Base-by-base conservation (phyloP, 2,329 filamentous ascomycete genomes). In the Daldinia eschscholtzii region DNA sequence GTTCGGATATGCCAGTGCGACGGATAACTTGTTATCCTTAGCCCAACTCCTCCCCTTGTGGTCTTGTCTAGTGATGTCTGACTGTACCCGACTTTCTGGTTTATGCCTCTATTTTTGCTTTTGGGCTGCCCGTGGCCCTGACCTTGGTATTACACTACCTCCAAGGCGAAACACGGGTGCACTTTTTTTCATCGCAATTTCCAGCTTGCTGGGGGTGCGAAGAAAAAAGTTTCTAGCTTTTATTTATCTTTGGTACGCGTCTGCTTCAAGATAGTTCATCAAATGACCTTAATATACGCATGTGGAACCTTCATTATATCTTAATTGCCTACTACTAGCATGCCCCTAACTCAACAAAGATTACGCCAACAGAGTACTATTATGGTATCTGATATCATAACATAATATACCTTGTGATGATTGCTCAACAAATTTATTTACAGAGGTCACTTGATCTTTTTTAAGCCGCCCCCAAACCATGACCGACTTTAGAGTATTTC, bases 131-230 rank as follows among this genome's bases (percentile, higher is more conserved):
- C 42, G 46, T 39, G 48, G 58, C 61, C 58, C 53, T 56, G 4
- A 18, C n/a, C 41, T 42, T 57, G 53, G 53, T 57, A 57, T 57
- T 57, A 57, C 53, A 57, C 53, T 57, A 15, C 37, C 7, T 57
- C 53, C 53, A 57, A 42, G 37, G 23, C 15, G 20, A 57, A 57
- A 57, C 13, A 42, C 53, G 37, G 35, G 35, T 6, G 18, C 18
- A 28, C 46, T 28, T 39, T 58, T 68, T 68, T 68, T 65, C 66
- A 65, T 65, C 41, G 30, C 26, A 42, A 6, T 59, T 55, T 57
- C 46, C 26, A 44, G 53, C 44, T 56, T 42, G n/a, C 58, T 59
- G 57, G 20, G 57, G 61, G 59, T 30, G 55, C 48, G 66, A 39
- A 60, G 66, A 65, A 68, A 56, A 58, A 28, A 15, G 6, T 28